These are phyloP conservation scores for Cyamopsis tetragonoloba DNA, from an alignment of 306 rosid genomes.

Conservation along the genomic window DNA sequence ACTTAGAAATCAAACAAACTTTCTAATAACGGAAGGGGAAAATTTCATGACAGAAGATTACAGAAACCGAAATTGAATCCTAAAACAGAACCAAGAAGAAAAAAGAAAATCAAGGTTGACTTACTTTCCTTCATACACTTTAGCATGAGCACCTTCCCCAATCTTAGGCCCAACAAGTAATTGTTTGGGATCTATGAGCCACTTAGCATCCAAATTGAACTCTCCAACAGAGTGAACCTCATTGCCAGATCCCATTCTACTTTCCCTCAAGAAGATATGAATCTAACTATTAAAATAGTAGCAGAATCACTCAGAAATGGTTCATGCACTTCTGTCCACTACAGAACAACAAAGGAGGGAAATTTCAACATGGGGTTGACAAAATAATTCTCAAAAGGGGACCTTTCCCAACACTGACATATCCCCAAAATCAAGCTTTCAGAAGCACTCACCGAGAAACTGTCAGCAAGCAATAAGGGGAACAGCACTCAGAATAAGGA, in stretches of 20 bases:
- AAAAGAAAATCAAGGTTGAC: constrained; percentile 34
- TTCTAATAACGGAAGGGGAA: neutral
- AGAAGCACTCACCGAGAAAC: neutral
- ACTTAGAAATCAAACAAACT: neutral
- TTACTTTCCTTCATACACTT: constrained; percentile 81
- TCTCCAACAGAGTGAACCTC: constrained; percentile 59
- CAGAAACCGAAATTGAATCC: neutral
- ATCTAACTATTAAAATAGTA: constrained; percentile 1
- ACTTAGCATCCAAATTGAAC: constrained; percentile 52
- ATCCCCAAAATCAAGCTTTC: neutral
- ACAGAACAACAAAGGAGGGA: neutral
- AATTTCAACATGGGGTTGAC: neutral
- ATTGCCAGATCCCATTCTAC: constrained; percentile 72
- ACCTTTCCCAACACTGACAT: neutral
- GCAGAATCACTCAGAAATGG: constrained; percentile 15
- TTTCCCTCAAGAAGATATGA: constrained; percentile 5
- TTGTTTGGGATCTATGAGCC: constrained; percentile 72
- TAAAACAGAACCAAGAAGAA: neutral
- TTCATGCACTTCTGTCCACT: constrained; percentile 24
- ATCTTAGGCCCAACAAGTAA: constrained; percentile 77
- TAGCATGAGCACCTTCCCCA: constrained; percentile 80
- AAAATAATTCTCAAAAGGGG: neutral
- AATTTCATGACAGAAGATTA: neutral
- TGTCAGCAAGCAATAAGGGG: too few relatives aligned
- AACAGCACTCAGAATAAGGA: too few relatives aligned